phyloP scores from a whole-genome alignment of 306 rosid species.

The Fagus crenata region DNA sequence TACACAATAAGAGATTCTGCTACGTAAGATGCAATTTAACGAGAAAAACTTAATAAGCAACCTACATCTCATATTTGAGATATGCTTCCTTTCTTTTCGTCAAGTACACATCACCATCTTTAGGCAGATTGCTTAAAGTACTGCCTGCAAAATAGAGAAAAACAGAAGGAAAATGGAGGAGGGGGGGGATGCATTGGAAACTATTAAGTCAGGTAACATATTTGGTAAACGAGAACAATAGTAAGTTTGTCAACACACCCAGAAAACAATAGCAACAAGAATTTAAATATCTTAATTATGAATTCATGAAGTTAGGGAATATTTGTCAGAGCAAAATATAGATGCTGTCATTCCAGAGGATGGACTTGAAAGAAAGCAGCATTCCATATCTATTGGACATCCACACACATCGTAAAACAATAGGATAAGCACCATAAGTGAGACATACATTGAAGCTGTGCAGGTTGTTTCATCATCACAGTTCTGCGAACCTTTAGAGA shows the following conservation, averaged over 20 bases:
- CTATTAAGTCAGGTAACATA: neutral
- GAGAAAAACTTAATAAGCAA: constrained; percentile 13
- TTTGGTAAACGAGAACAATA: neutral
- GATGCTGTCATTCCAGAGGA: neutral
- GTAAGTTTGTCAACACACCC: neutral
- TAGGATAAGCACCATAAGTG: constrained; percentile 1
- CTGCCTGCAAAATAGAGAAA: constrained; percentile 41
- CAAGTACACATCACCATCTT: constrained; percentile 64
- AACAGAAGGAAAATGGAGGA: neutral
- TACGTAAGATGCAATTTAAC: constrained; percentile 7
- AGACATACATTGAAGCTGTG: constrained; percentile 49
- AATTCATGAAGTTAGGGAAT: neutral
- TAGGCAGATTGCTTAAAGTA: constrained; percentile 52
- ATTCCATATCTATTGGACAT: constrained; percentile 12
- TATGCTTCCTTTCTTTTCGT: constrained; percentile 81
- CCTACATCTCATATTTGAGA: constrained; percentile 81
- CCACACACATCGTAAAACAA: constrained; percentile 12
- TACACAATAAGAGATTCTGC: neutral
- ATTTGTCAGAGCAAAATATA: neutral
- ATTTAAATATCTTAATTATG: neutral
- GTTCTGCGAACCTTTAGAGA: constrained; percentile 74
- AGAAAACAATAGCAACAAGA: neutral
- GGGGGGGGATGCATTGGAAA: neutral
- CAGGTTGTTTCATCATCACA: constrained; percentile 60
- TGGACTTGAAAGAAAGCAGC: constrained; percentile 3